Evolutionary conservation across 805 yeast genomes (phyloP), one percentile per base, ranked within the genome.

Genomic region (Metschnikowia aberdeeniae): DNA sequence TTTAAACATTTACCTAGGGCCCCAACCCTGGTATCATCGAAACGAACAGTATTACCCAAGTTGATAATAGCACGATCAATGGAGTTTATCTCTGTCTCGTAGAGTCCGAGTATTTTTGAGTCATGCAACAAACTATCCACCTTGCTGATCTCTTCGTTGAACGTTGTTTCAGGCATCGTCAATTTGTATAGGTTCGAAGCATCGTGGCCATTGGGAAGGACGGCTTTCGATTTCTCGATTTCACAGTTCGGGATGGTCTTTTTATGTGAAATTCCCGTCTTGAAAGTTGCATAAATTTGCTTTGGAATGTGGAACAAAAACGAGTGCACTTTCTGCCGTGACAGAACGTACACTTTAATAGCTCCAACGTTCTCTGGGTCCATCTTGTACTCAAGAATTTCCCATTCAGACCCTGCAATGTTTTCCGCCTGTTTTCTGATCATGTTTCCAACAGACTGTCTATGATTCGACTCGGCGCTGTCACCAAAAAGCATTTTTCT

Each of bases 1-100:
- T 87, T 89, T 46, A 93, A 67, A 26, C 97, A 95, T 56, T 77
- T 79, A 6, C 97, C 95, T 8, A 95, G 68, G 0, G 89, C 81
- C 7, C 97, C 97, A n/a, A 87, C 77, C 44, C 77, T 73, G 1
- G 80, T 69, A 36, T 84, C 83, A 51, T 81, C 87, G 51, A 90
- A 84, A 12, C 73, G 73, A 17, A 90, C 85, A 12, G 80, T 72
- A 20, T 82, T 72, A 3, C 99, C 98, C 13, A 93, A 67, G 28
- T 84, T 84, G 52, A 93, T 77, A 36, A 89, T 76, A 0, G 89
- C 89, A 39, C 97, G 70, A 48, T 89, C 92, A 4, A 76, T 68
- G 0, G 88, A 63, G 7, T 70, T 72, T 33, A 93, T 72, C 22
- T 86, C 78, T 5, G 89, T 67, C 61, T 93, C 99, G 66, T 85